Conservation (phyloP, 495 filamentous ascomycete genomes). For the Penicillium tannophilum region DNA sequence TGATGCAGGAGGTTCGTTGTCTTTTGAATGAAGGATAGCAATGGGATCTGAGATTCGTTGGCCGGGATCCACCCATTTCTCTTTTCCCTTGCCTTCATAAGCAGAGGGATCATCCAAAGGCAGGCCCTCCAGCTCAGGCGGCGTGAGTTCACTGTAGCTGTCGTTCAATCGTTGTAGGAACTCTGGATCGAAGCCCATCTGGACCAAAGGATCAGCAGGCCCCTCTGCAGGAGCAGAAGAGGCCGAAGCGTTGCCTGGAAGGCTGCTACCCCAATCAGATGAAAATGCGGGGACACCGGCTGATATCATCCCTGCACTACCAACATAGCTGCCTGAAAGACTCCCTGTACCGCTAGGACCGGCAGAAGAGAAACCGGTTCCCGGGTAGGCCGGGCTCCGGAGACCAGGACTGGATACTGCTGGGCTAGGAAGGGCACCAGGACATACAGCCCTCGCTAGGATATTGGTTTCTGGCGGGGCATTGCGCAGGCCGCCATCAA, state of each 20-base stretch:
- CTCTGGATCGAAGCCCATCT: conserved; percentile 48
- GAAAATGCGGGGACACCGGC: conserved; percentile 35
- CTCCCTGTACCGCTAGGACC: conserved; percentile 41
- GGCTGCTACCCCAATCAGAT: conserved; percentile 44
- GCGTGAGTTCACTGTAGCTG: conserved; percentile 35
- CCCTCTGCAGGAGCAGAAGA: conserved; percentile 36
- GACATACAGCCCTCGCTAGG: conserved; percentile 27
- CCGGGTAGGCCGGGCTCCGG: conserved; percentile 39
- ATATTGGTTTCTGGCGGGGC: conserved; percentile 37
- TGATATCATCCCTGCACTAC: conserved; percentile 38
- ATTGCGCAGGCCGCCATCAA: conserved; percentile 31
- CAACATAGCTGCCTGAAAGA: conserved; percentile 43
- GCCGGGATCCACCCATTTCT: conserved; percentile 25
- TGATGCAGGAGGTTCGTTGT: conserved; percentile 22
- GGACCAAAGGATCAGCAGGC: conserved; percentile 40
- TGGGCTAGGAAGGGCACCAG: conserved; percentile 30
- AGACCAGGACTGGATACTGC: conserved; percentile 36
- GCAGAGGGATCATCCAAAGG: conserved; percentile 19
- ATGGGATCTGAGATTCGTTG: conserved; percentile 19
- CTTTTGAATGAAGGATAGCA: conserved; percentile 20
- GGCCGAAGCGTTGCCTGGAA: conserved; percentile 28
- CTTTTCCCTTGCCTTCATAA: conserved; percentile 16
- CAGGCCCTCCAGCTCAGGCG: conserved; percentile 28
- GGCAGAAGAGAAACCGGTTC: conserved; percentile 39
- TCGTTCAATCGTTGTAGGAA: conserved; percentile 44